Percentiles rank a stretch among this genome's conserved stretches.
These are phyloP conservation scores for Elaeis oleifera DNA, from an alignment of 202 grass and related monocot genomes.

Conservation along the genomic window DNA sequence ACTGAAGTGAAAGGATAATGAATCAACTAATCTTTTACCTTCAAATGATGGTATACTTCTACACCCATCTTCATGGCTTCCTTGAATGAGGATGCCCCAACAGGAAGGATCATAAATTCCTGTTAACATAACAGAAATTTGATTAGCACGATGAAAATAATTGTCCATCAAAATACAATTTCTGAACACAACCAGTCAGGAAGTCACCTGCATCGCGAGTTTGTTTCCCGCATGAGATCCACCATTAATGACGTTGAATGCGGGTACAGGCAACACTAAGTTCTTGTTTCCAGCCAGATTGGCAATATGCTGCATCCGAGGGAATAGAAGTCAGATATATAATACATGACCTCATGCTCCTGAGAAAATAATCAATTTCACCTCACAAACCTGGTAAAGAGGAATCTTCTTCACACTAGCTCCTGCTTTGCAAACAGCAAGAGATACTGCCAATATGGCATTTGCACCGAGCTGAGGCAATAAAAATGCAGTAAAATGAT, in stretches of 20 bases:
- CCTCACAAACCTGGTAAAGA: conserved; percentile 53
- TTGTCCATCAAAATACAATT: too few relatives aligned
- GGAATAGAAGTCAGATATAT: not conserved
- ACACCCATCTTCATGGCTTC: conserved; percentile 99
- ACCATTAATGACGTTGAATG: conserved; percentile 91
- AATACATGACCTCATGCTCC: not conserved
- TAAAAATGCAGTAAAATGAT: not conserved
- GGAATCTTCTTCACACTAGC: conserved; percentile 79
- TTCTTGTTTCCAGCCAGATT: conserved; percentile 88
- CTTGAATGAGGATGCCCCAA: conserved; percentile 76
- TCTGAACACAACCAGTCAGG: not conserved
- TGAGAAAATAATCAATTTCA: not conserved
- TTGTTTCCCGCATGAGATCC: conserved; percentile 98
- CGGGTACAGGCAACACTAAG: conserved; percentile 75
- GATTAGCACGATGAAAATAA: not conserved
- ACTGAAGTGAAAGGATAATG: not conserved
- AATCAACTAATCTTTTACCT: conserved; percentile 33
- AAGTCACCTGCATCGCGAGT: conserved; percentile 78
- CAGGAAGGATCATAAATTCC: conserved; percentile 98
- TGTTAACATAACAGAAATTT: conserved; percentile 25
- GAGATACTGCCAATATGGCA: conserved; percentile 84
- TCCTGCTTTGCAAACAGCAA: conserved; percentile 84
- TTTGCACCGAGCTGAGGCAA: conserved; percentile 78
- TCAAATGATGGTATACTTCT: conserved; percentile 92
- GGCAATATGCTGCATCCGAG: conserved; percentile 60